phyloP scores from a whole-genome alignment of 1,284 basidiomycete genomes.

The Serendipita sp. region DNA sequence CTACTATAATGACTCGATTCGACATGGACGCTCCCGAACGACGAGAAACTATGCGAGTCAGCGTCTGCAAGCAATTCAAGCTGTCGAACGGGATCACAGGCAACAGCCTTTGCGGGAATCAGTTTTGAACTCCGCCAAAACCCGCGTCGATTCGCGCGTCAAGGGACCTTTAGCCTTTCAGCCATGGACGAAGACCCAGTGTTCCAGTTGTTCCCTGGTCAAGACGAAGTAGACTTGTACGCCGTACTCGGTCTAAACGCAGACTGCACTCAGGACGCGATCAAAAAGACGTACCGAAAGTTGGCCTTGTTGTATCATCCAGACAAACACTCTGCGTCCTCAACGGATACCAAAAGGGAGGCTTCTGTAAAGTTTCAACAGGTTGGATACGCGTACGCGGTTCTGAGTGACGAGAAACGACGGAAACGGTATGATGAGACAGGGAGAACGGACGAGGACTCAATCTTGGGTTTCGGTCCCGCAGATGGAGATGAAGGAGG shows the following conservation, averaged over 20 bases:
- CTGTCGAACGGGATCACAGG: too few relatives aligned
- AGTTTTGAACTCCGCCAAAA: neutral
- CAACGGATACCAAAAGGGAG: conserved; percentile 43
- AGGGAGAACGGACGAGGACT: conserved; percentile 68
- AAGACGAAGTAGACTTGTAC: conserved; percentile 62
- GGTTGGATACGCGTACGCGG: conserved; percentile 80
- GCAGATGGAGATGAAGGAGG: conserved; percentile 46
- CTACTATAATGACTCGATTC: neutral
- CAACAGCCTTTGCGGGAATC: too few relatives aligned
- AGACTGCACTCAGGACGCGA: conserved; percentile 40
- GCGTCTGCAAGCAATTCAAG: too few relatives aligned
- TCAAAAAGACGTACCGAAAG: conserved; percentile 75
- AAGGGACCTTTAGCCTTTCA: neutral
- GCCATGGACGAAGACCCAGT: conserved; percentile 62
- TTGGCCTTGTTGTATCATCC: conserved; percentile 75
- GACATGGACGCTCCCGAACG: neutral
- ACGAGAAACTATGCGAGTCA: too few relatives aligned
- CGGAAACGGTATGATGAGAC: conserved; percentile 68
- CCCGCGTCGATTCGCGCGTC: neutral
- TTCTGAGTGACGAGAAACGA: conserved; percentile 65
- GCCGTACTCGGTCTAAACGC: conserved; percentile 44
- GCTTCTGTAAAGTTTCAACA: conserved; percentile 71
- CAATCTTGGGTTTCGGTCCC: conserved; percentile 49
- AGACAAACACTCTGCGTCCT: conserved; percentile 65
- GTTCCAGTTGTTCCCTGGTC: conserved; percentile 59